A percentile compares a stretch with the other conserved stretches of the same genome.
Evolutionary conservation across 2,329 filamentous ascomycete genomes (phyloP).

Genomic region (Didymella lethalis): DNA sequence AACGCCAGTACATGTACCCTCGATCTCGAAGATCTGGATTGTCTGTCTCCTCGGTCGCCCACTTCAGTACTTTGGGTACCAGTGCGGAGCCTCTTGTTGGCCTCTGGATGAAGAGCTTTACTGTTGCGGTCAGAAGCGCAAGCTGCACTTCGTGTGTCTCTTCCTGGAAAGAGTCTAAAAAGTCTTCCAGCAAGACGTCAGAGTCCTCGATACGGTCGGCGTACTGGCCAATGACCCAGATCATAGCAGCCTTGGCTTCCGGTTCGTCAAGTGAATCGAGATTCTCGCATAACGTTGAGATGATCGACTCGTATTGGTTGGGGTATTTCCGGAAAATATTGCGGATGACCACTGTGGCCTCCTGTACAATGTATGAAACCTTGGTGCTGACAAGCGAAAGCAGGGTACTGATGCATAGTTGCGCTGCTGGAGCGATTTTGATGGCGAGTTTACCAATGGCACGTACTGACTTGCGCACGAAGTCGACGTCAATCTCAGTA

Average conservation of each 20-base stretch:
- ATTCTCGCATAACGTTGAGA: constrained; percentile 92
- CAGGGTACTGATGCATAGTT: constrained; percentile 89
- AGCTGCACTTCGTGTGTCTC: constrained; percentile 96
- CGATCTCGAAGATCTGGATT: constrained; percentile 95
- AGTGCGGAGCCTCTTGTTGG: constrained; percentile 93
- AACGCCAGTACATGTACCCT: constrained; percentile 99
- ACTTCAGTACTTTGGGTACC: constrained; percentile 94
- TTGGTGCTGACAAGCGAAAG: constrained; percentile 97
- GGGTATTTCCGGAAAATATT: constrained; percentile 99
- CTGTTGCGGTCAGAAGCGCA: constrained; percentile 90
- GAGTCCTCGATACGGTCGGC: constrained; percentile 97
- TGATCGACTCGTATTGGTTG: constrained; percentile 98
- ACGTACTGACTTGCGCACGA: constrained; percentile 95
- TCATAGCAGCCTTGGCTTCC: constrained; percentile 97
- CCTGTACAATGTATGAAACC: constrained; percentile 97
- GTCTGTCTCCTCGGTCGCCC: constrained; percentile 99
- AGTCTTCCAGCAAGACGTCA: constrained; percentile 91
- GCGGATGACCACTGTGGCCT: constrained; percentile 96
- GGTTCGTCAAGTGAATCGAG: constrained; percentile 96
- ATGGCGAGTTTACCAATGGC: constrained; percentile 98
- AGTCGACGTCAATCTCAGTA: constrained; percentile 98
- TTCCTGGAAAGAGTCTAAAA: constrained; percentile 90
- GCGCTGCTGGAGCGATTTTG: constrained; percentile 95
- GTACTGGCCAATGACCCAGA: constrained; percentile 99
- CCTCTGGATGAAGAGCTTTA: constrained; percentile 96